phyloP scores from a whole-genome alignment of 2,329 filamentous ascomycete genomes.

The Penicillium digitatum region DNA sequence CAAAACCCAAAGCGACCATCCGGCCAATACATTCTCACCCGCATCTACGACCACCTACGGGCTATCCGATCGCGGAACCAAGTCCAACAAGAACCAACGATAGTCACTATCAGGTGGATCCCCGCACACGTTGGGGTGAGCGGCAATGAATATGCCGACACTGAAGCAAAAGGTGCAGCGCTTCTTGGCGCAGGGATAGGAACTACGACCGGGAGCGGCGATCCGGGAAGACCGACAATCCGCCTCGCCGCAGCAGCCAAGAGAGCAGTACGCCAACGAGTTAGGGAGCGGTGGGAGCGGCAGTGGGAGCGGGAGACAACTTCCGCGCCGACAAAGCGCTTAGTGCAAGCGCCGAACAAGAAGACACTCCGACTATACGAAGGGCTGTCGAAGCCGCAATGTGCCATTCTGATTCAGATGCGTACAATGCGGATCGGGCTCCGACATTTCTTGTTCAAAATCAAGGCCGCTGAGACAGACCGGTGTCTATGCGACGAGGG shows the following conservation, averaged over 20 bases:
- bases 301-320: neutral
- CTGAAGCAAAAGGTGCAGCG: neutral
- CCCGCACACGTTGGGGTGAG: neutral
- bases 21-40: neutral
- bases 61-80: neutral
- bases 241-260: neutral
- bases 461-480: conserved; percentile 4
- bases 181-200: neutral
- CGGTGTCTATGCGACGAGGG: neutral
- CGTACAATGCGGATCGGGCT: conserved; percentile 6
- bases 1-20: neutral
- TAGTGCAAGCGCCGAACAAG: neutral
- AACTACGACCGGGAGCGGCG: neutral
- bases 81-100: too few relatives aligned
- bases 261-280: neutral
- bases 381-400: neutral
- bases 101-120: neutral
- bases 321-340: neutral
- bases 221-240: neutral
- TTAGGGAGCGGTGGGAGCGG: neutral
- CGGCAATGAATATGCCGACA: neutral
- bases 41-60: neutral
- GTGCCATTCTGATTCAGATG: conserved; percentile 8
- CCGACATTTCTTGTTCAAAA: conserved; percentile 8
- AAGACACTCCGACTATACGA: conserved; percentile 2